phyloP scores from a whole-genome alignment of 1,284 basidiomycete genomes.

The Ceratorhiza oryzae-sativae region DNA sequence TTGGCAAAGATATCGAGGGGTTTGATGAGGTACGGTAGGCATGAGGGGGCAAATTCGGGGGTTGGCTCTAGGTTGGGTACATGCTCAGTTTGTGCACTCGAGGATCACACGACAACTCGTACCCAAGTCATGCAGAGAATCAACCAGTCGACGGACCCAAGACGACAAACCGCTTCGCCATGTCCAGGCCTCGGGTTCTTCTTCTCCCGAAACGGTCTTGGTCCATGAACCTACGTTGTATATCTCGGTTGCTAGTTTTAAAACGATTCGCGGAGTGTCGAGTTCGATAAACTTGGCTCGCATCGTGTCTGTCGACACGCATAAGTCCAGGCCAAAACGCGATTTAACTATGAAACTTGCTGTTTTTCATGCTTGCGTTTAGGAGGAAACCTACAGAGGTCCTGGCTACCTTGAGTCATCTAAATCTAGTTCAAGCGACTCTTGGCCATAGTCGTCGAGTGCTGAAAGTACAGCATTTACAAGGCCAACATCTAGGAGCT shows the following conservation, averaged over 20 bases:
- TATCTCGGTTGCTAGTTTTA: conserved; percentile 70
- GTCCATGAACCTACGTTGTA: conserved; percentile 73
- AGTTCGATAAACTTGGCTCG: conserved; percentile 69
- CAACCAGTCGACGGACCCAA: conserved; percentile 78
- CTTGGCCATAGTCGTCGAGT: conserved; percentile 70
- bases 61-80: conserved; percentile 53
- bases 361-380: conserved; percentile 79
- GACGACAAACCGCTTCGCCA: conserved; percentile 68
- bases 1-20: conserved; percentile 62
- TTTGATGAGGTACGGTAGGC: conserved; percentile 67
- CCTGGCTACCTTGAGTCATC: conserved; percentile 74
- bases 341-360: conserved; percentile 54
- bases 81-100: conserved; percentile 49
- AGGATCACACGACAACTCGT: conserved; percentile 19
- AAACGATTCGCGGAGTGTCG: conserved; percentile 69
- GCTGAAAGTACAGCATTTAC: conserved; percentile 69
- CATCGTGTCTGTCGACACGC: conserved; percentile 64
- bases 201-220: conserved; percentile 47
- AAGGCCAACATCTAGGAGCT: conserved; percentile 70
- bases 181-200: conserved; percentile 64
- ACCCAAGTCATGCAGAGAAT: conserved; percentile 53
- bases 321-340: conserved; percentile 8
- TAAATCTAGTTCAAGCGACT: conserved; percentile 44
- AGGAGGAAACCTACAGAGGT: conserved; percentile 81
- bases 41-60: conserved; percentile 58